Conservation (phyloP, 441 rosid species). For the Bruguiera hainesii region DNA sequence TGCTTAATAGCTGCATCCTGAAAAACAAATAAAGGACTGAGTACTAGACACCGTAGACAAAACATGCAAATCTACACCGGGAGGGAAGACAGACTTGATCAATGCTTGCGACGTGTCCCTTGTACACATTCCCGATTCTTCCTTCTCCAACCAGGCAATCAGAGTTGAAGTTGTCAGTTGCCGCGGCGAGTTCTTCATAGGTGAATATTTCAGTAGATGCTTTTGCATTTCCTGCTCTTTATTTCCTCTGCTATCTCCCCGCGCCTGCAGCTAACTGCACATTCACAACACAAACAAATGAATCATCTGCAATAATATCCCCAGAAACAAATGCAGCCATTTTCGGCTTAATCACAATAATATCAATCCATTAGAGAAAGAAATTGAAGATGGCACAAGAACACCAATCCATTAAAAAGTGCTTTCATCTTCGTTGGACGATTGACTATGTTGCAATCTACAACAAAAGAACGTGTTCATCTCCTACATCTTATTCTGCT, state of each 20-base stretch:
- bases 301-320: no score
- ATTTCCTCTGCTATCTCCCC: constrained; percentile 56
- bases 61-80: not conserved
- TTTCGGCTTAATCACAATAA: no score
- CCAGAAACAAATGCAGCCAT: no score
- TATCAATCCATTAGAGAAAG: no score
- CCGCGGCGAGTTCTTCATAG: constrained; percentile 53
- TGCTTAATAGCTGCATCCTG: constrained; percentile 80
- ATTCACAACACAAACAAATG: not conserved
- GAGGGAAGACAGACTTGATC: constrained; percentile 33
- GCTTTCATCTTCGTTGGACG: no score
- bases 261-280: constrained; percentile 51
- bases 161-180: constrained; percentile 54
- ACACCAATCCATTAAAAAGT: no score
- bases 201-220: constrained; percentile 48
- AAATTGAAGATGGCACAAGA: no score
- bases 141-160: constrained; percentile 72
- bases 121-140: constrained; percentile 80
- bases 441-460: no score
- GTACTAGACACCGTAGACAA: not conserved
- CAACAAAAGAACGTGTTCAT: no score
- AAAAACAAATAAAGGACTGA: constrained; percentile 2
- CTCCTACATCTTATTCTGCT: not conserved
- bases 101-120: constrained; percentile 41
- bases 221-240: constrained; percentile 58